phyloP scores from a whole-genome alignment of 164 flowering plant genomes.

The Liriodendron chinense region DNA sequence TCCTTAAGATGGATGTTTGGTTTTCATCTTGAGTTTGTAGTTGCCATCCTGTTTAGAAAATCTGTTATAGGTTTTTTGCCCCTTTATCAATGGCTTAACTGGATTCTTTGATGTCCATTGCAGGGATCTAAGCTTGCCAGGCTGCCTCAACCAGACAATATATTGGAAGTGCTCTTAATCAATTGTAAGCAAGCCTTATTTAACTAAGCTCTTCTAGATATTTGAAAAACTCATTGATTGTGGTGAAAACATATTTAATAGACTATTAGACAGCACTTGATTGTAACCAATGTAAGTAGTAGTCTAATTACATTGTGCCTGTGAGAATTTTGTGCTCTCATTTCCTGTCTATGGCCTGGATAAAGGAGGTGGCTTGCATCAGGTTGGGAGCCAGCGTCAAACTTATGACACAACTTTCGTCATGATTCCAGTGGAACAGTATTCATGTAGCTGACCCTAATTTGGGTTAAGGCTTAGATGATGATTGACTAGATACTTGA shows the following conservation, averaged over 20 bases:
- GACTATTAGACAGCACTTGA: no score
- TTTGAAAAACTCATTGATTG: background rate
- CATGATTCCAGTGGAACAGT: background rate
- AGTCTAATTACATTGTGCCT: no score
- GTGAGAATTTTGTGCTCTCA: background rate
- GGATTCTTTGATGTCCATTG: background rate
- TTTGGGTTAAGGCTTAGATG: background rate
- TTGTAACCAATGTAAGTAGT: no score
- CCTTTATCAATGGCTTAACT: background rate
- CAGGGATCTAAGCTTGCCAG: constrained; percentile 93
- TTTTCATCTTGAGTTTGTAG: no score
- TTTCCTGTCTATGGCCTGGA: background rate
- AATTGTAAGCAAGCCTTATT: constrained; percentile 44
- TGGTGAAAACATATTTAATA: no score
- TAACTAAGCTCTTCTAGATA: background rate
- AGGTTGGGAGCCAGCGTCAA: no score
- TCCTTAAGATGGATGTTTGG: background rate
- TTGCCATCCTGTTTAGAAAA: no score
- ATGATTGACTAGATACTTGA: background rate
- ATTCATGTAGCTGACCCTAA: background rate
- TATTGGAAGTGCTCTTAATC: constrained; percentile 69
- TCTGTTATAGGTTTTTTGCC: background rate
- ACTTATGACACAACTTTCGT: background rate
- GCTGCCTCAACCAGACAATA: constrained; percentile 74
- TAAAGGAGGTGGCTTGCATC: no score